These are phyloP conservation scores for Claviceps fusiformis DNA, from an alignment of 2,329 filamentous ascomycete species.

Conservation along the genomic window DNA sequence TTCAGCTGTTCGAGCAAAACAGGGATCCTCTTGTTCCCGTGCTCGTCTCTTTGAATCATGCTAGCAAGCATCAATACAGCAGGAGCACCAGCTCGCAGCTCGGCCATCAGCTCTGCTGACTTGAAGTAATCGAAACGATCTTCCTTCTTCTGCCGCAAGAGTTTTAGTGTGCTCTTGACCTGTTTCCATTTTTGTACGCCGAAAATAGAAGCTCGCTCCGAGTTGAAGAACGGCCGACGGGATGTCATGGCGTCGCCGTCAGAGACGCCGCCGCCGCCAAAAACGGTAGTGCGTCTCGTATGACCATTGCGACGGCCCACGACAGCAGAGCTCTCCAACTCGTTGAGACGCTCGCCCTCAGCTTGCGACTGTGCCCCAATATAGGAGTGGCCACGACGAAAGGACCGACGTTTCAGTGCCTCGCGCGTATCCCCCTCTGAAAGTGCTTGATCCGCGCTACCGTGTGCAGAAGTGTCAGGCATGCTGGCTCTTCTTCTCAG, in stretches of 20 bases:
- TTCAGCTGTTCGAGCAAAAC: conserved; percentile 92
- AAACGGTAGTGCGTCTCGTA: conserved; percentile 51
- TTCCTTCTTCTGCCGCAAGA: conserved; percentile 67
- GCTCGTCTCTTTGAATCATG: conserved; percentile 95
- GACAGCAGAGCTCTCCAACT: conserved; percentile 34
- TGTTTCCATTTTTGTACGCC: conserved; percentile 81
- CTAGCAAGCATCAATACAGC: conserved; percentile 90
- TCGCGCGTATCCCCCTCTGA: conserved; percentile 67
- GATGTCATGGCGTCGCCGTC: conserved; percentile 47
- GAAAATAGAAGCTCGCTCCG: conserved; percentile 59
- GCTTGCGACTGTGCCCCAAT: conserved; percentile 33
- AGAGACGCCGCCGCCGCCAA: conserved; percentile 50
- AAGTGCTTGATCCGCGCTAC: conserved; percentile 45
- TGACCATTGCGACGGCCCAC: conserved; percentile 45
- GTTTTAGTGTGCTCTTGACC: conserved; percentile 76
- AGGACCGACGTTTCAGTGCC: conserved; percentile 34
- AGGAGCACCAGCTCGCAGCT: conserved; percentile 81
- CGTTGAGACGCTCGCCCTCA: conserved; percentile 35
- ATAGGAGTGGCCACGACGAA: conserved; percentile 46
- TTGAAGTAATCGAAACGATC: conserved; percentile 89
- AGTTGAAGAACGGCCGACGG: conserved; percentile 41
- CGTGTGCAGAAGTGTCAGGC: conserved; percentile 35
- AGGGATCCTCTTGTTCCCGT: conserved; percentile 87
- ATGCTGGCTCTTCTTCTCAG: conserved; percentile 53
- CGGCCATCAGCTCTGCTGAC: conserved; percentile 90